Conservation (phyloP, 352 stramenopile genomes). For the Phytophthora brassicae region DNA sequence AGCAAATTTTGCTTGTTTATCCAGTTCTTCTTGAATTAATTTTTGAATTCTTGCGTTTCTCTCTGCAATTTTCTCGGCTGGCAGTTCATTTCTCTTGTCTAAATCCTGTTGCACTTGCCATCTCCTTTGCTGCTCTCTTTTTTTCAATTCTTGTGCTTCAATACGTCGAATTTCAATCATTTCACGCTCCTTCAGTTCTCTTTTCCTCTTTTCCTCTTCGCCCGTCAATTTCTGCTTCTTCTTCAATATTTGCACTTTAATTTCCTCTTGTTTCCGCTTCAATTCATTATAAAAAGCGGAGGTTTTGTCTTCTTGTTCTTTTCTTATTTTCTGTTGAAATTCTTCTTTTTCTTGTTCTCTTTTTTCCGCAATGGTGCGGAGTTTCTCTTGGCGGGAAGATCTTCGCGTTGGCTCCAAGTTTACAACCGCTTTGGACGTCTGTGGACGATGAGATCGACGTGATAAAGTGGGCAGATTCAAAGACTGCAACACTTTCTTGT, state of each 20-base stretch:
- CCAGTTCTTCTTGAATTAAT: constrained; percentile 29
- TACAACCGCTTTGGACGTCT: constrained; percentile 3
- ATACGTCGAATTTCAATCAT: not conserved
- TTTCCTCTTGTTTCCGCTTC: constrained; percentile 2
- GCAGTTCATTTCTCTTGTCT: constrained; percentile 8
- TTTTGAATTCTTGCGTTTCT: constrained; percentile 24
- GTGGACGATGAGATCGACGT: not conserved
- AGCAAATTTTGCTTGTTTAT: constrained; percentile 22
- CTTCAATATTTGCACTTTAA: not conserved
- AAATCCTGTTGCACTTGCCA: not conserved
- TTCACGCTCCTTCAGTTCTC: not conserved
- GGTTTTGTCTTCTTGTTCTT: not conserved
- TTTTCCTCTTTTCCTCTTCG: not conserved
- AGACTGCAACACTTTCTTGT: constrained; percentile 14
- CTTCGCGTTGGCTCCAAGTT: constrained; percentile 35
- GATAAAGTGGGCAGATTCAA: constrained; percentile 13
- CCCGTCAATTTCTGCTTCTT: not conserved
- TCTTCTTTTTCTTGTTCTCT: not conserved
- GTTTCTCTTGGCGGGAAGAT: constrained; percentile 27
- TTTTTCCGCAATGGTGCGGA: constrained; percentile 4
- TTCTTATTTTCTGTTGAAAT: not conserved
- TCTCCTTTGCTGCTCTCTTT: constrained; percentile 4
- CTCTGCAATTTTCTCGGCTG: constrained; percentile 14
- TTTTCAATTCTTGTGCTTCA: not conserved
- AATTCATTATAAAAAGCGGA: constrained; percentile 5